Conservation (phyloP, 306 rosid genomes). For the Acacia acuminata region DNA sequence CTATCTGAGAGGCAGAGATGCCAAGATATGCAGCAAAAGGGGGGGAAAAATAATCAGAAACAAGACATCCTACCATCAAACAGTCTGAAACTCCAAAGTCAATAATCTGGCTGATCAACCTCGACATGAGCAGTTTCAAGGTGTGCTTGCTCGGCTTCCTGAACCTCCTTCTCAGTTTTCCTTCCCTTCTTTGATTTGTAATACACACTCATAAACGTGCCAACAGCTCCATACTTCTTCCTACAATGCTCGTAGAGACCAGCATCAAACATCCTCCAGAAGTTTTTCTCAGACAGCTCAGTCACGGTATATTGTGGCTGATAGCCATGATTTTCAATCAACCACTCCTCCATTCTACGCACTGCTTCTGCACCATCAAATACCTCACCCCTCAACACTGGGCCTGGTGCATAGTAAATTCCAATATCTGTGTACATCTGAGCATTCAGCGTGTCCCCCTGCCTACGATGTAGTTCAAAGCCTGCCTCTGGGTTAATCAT, state of each 20-base stretch:
- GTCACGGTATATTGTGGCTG: slow-evolving; percentile 98
- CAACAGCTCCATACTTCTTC: slow-evolving; percentile 85
- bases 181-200: slow-evolving; percentile 98
- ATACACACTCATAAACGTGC: slow-evolving; percentile 93
- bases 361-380: slow-evolving; percentile 88
- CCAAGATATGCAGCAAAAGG: slow-evolving; percentile 20
- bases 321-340: slow-evolving; percentile 85
- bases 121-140: slow-evolving; percentile 82
- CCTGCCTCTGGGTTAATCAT: slow-evolving; percentile 90
- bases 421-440: slow-evolving; percentile 98
- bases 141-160: slow-evolving; percentile 91
- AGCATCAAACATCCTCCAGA: slow-evolving; percentile 97
- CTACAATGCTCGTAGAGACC: slow-evolving; percentile 74
- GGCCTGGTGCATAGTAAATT: slow-evolving; percentile 92
- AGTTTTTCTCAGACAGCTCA: slow-evolving; percentile 79
- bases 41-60: slow-evolving; percentile 10
- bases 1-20: slow-evolving; percentile 21
- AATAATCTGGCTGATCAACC: slow-evolving; percentile 57
- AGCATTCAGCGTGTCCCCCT: slow-evolving; percentile 84
- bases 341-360: slow-evolving; percentile 76
- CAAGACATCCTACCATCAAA: slow-evolving; percentile 32
- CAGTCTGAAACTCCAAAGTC: slow-evolving; percentile 26
- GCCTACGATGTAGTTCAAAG: slow-evolving; percentile 80
- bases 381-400: slow-evolving; percentile 89
- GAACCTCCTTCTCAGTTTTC: slow-evolving; percentile 98